phyloP scores from a whole-genome alignment of 148 eudicot species.

The Amaranthus palmeri region DNA sequence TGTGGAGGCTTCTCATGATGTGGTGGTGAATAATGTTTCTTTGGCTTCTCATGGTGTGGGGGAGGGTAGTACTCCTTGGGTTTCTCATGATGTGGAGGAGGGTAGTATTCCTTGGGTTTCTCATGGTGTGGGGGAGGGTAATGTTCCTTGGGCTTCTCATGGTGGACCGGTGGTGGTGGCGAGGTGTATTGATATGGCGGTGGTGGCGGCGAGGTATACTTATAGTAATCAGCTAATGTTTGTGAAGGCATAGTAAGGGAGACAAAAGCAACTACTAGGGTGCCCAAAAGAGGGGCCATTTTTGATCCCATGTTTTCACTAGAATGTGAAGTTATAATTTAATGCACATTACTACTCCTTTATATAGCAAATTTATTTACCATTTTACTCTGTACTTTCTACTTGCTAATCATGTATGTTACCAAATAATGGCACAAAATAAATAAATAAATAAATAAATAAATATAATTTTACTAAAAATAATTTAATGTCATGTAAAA shows the following conservation, averaged over 20 bases:
- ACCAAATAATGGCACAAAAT: background rate
- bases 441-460: background rate
- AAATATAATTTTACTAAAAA: background rate
- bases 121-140: background rate
- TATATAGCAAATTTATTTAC: slow-evolving; percentile 18
- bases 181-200: slow-evolving; percentile 13
- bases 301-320: slow-evolving; percentile 17
- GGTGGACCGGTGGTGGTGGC: slow-evolving; percentile 11
- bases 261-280: slow-evolving; percentile 36
- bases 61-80: background rate
- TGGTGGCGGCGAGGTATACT: slow-evolving; percentile 36
- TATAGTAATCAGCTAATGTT: slow-evolving; percentile 33
- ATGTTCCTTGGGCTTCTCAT: background rate
- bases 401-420: background rate
- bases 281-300: slow-evolving; percentile 37
- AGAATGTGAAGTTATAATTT: background rate
- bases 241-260: slow-evolving; percentile 35
- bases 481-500: background rate
- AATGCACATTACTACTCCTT: slow-evolving; percentile 7
- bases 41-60: slow-evolving; percentile 1
- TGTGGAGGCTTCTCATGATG: slow-evolving; percentile 12
- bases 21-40: slow-evolving; percentile 8
- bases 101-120: background rate
- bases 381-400: background rate
- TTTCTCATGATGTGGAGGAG: slow-evolving; percentile 20